Percentiles rank a stretch among this genome's conserved stretches.
Evolutionary conservation across 257 asterid genomes (phyloP).

Genomic region (Galeopsis tetrahit): DNA sequence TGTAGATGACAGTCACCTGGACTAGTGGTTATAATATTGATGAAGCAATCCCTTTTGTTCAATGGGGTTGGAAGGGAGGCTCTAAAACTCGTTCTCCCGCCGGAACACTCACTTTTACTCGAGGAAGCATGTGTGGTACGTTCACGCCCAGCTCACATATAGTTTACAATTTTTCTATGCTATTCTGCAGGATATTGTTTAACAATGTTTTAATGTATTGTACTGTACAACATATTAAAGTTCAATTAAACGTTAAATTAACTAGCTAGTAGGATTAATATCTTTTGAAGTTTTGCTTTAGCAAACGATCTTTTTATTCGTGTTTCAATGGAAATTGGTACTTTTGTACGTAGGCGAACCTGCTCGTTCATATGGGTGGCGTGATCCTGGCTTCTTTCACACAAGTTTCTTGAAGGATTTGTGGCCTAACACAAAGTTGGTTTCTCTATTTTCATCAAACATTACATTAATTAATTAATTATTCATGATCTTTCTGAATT

Average conservation of each 20-base stretch:
- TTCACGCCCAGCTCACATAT: background rate
- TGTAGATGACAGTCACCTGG: slow-evolving; percentile 70
- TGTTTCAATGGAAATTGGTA: background rate
- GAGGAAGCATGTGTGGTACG: slow-evolving; percentile 37
- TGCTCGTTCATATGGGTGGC: slow-evolving; percentile 75
- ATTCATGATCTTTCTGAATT: background rate
- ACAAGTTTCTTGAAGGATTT: slow-evolving; percentile 72
- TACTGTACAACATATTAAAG: too few relatives aligned
- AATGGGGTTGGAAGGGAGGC: slow-evolving; percentile 35
- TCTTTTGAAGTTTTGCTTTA: too few relatives aligned
- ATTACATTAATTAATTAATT: background rate
- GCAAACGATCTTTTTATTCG: too few relatives aligned
- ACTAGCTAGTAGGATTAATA: too few relatives aligned
- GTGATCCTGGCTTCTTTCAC: slow-evolving; percentile 76
- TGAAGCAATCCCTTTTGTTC: slow-evolving; percentile 59
- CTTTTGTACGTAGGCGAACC: slow-evolving; percentile 52
- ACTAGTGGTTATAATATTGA: slow-evolving; percentile 65
- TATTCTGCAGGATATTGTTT: too few relatives aligned
- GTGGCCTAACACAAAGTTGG: slow-evolving; percentile 60
- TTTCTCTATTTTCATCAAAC: background rate
- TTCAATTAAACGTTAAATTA: too few relatives aligned
- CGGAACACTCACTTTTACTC: slow-evolving; percentile 35
- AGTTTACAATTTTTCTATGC: too few relatives aligned
- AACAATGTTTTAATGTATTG: too few relatives aligned
- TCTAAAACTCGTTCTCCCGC: slow-evolving; percentile 30